A percentile compares a stretch with the other conserved stretches of the same genome.
These are phyloP conservation scores for Aspergillus saccharolyticus DNA, from an alignment of 495 filamentous ascomycete species.

Conservation along the genomic window DNA sequence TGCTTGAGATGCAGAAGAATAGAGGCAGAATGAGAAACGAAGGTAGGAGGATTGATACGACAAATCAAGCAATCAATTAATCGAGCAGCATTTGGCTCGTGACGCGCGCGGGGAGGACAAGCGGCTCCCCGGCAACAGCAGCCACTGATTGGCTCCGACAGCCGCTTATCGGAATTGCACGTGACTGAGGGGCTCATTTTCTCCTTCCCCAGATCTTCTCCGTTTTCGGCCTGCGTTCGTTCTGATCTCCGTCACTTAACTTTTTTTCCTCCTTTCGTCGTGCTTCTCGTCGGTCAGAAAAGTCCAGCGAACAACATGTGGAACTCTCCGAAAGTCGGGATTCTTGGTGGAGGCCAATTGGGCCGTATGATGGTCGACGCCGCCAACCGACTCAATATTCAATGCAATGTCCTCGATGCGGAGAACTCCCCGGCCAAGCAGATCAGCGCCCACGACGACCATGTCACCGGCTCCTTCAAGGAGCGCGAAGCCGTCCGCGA, in stretches of 20 bases:
- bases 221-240: background rate
- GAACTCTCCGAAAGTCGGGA: constrained; percentile 54
- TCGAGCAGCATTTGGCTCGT: background rate
- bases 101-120: constrained; percentile 4
- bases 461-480: constrained; percentile 83
- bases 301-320: constrained; percentile 30
- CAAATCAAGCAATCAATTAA: background rate
- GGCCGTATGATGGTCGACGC: constrained; percentile 95
- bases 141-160: constrained; percentile 11
- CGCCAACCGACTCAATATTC: constrained; percentile 79
- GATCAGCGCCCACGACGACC: constrained; percentile 66
- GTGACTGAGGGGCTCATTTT: constrained; percentile 31
- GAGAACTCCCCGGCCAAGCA: constrained; percentile 84
- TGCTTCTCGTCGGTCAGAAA: background rate
- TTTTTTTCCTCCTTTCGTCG: constrained; percentile 7
- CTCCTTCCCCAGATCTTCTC: constrained; percentile 13
- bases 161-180: constrained; percentile 17
- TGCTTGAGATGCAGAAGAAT: background rate
- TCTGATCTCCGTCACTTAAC: constrained; percentile 4
- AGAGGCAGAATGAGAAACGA: background rate
- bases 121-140: constrained; percentile 8
- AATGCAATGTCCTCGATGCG: constrained; percentile 74
- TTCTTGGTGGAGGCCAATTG: constrained; percentile 77
- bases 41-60: constrained; percentile 4
- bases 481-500: constrained; percentile 69